Base-by-base conservation (phyloP, 192 early-diverging fungal species). In the Coemansia sp. region DNA sequence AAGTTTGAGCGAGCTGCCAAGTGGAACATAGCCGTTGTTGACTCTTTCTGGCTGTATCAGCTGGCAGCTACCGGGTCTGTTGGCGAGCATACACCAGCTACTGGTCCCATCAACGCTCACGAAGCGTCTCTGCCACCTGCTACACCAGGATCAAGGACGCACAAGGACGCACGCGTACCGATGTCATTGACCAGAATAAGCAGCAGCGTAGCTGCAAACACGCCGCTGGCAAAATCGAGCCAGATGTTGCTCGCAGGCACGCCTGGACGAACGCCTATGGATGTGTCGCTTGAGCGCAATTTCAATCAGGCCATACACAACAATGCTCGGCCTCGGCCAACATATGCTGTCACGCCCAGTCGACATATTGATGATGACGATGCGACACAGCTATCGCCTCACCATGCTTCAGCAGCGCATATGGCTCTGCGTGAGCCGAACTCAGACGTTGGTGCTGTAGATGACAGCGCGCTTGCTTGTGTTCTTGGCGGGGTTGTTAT, bases 1-100 rank as follows among this genome's bases (percentile, higher is more conserved):
- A 92, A 92, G 55, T 92, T 87, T 61, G 86, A 91, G 58, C 88
- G 86, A 51, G 91, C 91, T 1, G 23, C 85, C 49, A 87, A 91
- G 62, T 86, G 86, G 87, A 87, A 85, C 53, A 83, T 90, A 19
- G 80, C 87, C 29, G 82, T 88, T 58, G 87, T 88, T 2, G 87
- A 79, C 5, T 83, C 87, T 12, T 76, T 84, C 35, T 93, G 82
- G 82, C 12, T 80, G 14, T 80, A 76, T 24, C 47, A 47, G 5
- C 21, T 83, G 35, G 66, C 62, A 15, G 49, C 49, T 17, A 19
- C 64, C 35, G 58, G 39, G 21, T 12, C 21, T n/a, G 17, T 22
- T 35, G 35, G 6, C 23, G 57, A 17, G 14, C 17, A 19, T 48
- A 57, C 8, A 22, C 38, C 58, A 10, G 11, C 4, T 2, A 6